Base-by-base conservation (phyloP, 148 eudicot species). In the Vaccinium corymbosum region DNA sequence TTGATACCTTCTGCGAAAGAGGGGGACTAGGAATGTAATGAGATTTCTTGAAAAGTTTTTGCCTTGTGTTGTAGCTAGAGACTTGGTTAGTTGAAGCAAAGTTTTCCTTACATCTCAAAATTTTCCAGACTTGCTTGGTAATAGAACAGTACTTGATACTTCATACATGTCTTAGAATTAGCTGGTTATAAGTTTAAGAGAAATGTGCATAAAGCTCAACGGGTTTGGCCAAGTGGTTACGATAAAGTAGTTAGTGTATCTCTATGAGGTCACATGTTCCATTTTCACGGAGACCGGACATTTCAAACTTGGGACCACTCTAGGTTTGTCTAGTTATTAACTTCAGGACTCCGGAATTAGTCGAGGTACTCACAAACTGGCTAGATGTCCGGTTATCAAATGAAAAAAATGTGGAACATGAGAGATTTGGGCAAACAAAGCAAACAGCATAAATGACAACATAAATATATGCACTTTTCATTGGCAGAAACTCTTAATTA, bases 401-500 rank as follows among this genome's bases (percentile, higher is more conserved):
- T 32, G 35, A 32, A 42, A 42, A 2, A 42, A 42, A 42, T 42
- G 46, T 32, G 35, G 3, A 29, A 42, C 78, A 15, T 16, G 19
- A 17, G 19, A 17, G 20, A 74, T 74, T 16, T 16, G 52, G 78
- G 25, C 22, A 76, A 52, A 56, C 12, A 57, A 32, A 22, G 4
- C 48, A 13, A 27, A 52, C 14, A 1, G 1, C 81, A 59, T 19
- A 68, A 68, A 27, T 25, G 42, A 48, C 32, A 81, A 81, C 66
- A 50, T 32, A 35, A 29, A 49, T 52, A 29, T 71, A 53, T 71
- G 78, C 61, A 52, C 5, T 73, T 52, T 46, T 52, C 64, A 52
- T 53, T 35, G 64, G n/a, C 72, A 51, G 19, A 71, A 71, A 29
- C 64, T 82, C 19, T 51, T 82, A 82, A 29, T 82, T 82, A 82